These are phyloP conservation scores for Penicillium sp. DNA, from an alignment of 2,329 filamentous ascomycete species.

Conservation along the genomic window DNA sequence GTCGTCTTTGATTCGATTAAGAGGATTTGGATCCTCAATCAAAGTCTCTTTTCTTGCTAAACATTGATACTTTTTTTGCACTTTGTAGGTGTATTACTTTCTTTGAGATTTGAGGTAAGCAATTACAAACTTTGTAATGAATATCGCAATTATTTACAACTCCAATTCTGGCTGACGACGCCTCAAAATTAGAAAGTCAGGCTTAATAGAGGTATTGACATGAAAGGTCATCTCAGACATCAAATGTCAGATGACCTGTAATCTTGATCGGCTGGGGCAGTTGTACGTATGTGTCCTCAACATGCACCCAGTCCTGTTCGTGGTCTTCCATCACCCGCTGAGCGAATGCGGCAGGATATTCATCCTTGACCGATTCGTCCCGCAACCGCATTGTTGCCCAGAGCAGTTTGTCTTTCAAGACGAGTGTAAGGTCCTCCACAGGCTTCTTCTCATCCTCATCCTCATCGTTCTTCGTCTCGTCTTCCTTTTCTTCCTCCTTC, in stretches of 20 bases:
- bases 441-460: neutral
- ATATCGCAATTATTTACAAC: neutral
- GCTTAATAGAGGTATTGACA: neutral
- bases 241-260: neutral
- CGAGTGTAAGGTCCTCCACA: neutral
- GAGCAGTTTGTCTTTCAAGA: neutral
- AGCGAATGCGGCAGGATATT: neutral
- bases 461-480: neutral
- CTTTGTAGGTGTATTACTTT: too few species aligned
- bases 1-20: neutral
- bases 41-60: too few species aligned
- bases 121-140: too few species aligned
- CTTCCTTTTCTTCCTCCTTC: neutral
- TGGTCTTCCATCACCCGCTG: neutral
- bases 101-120: too few species aligned
- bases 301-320: slow-evolving; percentile 2
- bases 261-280: slow-evolving; percentile 11
- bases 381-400: slow-evolving; percentile 1
- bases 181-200: neutral
- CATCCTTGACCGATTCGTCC: neutral
- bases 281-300: neutral
- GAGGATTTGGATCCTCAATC: too few species aligned
- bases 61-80: too few species aligned
- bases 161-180: neutral
- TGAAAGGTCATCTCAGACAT: neutral